phyloP scores from a whole-genome alignment of 345 rosid genomes.

The Odontarrhena argentea region DNA sequence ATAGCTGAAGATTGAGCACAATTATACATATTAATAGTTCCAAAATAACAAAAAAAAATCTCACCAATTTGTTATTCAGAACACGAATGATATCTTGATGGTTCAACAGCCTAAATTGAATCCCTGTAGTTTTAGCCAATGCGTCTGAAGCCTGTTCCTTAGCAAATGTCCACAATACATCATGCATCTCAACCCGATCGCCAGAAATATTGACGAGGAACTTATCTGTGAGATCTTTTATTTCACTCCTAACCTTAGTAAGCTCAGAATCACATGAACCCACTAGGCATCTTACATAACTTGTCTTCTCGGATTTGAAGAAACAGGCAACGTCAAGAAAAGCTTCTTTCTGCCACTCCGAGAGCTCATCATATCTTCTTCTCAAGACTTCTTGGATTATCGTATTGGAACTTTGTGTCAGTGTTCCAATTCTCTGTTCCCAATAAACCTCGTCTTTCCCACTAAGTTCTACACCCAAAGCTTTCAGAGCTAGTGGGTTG shows the following conservation, averaged over 20 bases:
- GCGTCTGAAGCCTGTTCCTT: conserved; percentile 1
- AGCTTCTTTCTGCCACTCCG: neutral
- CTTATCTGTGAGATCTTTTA: conserved; percentile 23
- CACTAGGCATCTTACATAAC: neutral
- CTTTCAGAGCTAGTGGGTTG: conserved; percentile 43
- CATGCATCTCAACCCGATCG: conserved; percentile 29
- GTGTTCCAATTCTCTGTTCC: conserved; percentile 26
- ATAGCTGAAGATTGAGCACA: neutral
- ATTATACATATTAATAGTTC: neutral
- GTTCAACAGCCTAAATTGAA: neutral
- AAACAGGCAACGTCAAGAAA: conserved; percentile 46
- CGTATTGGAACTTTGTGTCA: neutral
- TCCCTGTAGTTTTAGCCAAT: neutral
- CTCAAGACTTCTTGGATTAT: conserved; percentile 13
- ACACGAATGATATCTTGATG: neutral
- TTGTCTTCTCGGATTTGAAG: conserved; percentile 2
- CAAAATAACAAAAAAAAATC: neutral
- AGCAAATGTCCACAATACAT: conserved; percentile 35
- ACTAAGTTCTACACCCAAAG: conserved; percentile 24
- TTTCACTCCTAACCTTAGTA: neutral
- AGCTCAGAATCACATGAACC: neutral
- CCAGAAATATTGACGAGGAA: conserved; percentile 18
- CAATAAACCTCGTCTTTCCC: conserved; percentile 6
- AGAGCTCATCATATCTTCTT: conserved; percentile 38
- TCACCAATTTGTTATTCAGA: neutral